Evolutionary conservation across 1,284 basidiomycete species (phyloP).

Genomic region (Athelia sp.): DNA sequence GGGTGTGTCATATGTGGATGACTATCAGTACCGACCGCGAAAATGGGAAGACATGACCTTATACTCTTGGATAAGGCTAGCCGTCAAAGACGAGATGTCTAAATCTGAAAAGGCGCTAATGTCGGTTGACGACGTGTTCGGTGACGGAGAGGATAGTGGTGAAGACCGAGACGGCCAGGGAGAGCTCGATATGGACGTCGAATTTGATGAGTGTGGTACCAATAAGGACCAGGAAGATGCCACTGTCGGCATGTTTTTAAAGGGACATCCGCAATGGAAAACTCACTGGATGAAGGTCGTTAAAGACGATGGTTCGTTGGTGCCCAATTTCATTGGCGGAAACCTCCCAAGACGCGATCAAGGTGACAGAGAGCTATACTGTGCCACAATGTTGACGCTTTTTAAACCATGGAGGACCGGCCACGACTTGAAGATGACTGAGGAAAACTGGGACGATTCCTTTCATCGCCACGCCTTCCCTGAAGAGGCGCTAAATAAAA

Average conservation of each 20-base stretch:
- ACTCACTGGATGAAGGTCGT: not conserved
- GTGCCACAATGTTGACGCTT: slow-evolving; percentile 23
- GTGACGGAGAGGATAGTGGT: too few relatives aligned
- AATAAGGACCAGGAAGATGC: too few relatives aligned
- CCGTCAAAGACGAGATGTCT: too few relatives aligned
- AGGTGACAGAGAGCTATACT: slow-evolving; percentile 27
- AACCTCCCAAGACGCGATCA: slow-evolving; percentile 22
- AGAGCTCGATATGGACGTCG: too few relatives aligned
- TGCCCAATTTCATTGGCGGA: slow-evolving; percentile 23
- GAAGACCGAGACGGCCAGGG: too few relatives aligned
- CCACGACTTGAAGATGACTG: slow-evolving; percentile 14
- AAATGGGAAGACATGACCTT: too few relatives aligned
- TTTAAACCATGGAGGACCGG: slow-evolving; percentile 26
- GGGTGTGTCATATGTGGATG: too few relatives aligned
- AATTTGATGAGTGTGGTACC: too few relatives aligned
- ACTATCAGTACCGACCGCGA: too few relatives aligned
- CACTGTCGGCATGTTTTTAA: not conserved
- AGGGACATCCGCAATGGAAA: not conserved
- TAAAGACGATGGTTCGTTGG: not conserved
- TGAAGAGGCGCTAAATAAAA: slow-evolving; percentile 8
- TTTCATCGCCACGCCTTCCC: slow-evolving; percentile 14
- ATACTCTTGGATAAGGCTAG: too few relatives aligned
- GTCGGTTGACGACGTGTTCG: too few relatives aligned
- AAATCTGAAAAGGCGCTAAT: too few relatives aligned
- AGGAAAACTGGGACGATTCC: slow-evolving; percentile 18